phyloP scores from a whole-genome alignment of 306 rosid genomes.

The Lotus japonicus region DNA sequence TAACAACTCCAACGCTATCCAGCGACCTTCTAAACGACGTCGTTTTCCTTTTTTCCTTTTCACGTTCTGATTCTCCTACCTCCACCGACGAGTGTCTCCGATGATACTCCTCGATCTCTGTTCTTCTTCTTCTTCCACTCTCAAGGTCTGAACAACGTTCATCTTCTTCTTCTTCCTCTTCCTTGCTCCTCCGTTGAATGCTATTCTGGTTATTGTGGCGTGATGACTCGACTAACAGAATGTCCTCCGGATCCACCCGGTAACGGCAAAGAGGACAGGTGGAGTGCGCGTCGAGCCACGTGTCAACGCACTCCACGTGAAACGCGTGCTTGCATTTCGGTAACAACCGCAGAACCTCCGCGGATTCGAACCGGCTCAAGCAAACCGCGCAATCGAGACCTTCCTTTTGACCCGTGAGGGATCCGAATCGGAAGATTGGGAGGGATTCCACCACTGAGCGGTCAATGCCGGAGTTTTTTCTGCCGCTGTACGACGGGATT shows the following conservation, averaged over 20 bases:
- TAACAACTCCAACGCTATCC: slow-evolving; percentile 37
- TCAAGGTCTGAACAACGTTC: slow-evolving; percentile 17
- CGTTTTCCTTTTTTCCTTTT: slow-evolving; percentile 8
- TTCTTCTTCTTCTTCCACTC: slow-evolving; percentile 6
- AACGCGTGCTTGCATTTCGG: slow-evolving; percentile 93
- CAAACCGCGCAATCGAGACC: slow-evolving; percentile 89
- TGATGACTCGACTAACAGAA: slow-evolving; percentile 40
- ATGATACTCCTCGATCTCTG: neutral
- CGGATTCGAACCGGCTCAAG: slow-evolving; percentile 44
- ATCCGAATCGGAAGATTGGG: slow-evolving; percentile 71
- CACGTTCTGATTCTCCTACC: slow-evolving; percentile 26
- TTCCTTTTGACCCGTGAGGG: slow-evolving; percentile 52
- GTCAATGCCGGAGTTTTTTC: slow-evolving; percentile 83
- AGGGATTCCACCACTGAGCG: slow-evolving; percentile 60
- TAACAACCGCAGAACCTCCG: slow-evolving; percentile 67
- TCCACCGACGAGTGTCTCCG: slow-evolving; percentile 74
- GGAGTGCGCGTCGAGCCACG: slow-evolving; percentile 98
- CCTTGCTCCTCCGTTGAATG: neutral
- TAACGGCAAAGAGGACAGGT: slow-evolving; percentile 86
- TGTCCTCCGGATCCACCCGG: slow-evolving; percentile 85
- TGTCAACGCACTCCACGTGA: slow-evolving; percentile 94
- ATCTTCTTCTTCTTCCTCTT: neutral
- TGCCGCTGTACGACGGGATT: neutral
- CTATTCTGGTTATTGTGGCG: neutral
- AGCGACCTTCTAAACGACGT: slow-evolving; percentile 57